Percentiles rank a stretch among this genome's conserved stretches.
phyloP scores from a whole-genome alignment of 805 yeast species.

The Candida sphagnicola region DNA sequence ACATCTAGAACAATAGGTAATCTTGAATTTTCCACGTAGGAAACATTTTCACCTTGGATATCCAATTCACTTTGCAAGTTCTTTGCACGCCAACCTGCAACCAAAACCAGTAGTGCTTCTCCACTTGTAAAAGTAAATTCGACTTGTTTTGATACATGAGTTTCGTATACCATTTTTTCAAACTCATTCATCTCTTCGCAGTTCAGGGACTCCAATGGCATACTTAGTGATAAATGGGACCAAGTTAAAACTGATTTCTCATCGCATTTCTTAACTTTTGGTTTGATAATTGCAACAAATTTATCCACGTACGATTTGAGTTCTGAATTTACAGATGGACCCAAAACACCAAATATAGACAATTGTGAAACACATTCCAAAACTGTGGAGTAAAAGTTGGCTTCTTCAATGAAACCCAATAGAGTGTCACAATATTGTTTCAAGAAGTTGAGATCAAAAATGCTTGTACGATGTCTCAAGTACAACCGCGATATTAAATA shows the following conservation, averaged over 20 bases:
- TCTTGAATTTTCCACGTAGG: conserved; percentile 16
- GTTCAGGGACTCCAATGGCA: conserved; percentile 1
- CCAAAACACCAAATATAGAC: conserved; percentile 43
- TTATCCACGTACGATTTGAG: conserved; percentile 7
- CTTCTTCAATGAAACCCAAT: conserved; percentile 14
- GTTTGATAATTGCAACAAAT: conserved; percentile 22
- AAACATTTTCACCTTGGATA: conserved; percentile 34
- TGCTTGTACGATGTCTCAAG: conserved; percentile 24
- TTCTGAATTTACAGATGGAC: conserved; percentile 20
- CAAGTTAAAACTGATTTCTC: conserved; percentile 58
- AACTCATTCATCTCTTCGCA: conserved; percentile 23
- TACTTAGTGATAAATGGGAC: conserved; percentile 49
- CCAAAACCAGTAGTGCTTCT: conserved; percentile 71
- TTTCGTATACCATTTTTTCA: conserved; percentile 48
- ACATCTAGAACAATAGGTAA: conserved; percentile 38
- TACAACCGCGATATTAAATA: conserved; percentile 45
- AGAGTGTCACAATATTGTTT: conserved; percentile 10
- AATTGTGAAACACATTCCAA: conserved; percentile 42
- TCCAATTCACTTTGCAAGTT: conserved; percentile 52
- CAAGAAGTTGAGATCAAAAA: conserved; percentile 10
- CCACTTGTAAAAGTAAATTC: conserved; percentile 78
- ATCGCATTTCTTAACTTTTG: conserved; percentile 49
- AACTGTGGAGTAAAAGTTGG: conserved; percentile 19
- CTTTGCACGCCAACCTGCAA: conserved; percentile 72
- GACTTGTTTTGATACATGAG: conserved; percentile 64